Evolutionary conservation across 2,329 filamentous ascomycete genomes (phyloP).

Genomic region (Chalaropsis ovoidea): DNA sequence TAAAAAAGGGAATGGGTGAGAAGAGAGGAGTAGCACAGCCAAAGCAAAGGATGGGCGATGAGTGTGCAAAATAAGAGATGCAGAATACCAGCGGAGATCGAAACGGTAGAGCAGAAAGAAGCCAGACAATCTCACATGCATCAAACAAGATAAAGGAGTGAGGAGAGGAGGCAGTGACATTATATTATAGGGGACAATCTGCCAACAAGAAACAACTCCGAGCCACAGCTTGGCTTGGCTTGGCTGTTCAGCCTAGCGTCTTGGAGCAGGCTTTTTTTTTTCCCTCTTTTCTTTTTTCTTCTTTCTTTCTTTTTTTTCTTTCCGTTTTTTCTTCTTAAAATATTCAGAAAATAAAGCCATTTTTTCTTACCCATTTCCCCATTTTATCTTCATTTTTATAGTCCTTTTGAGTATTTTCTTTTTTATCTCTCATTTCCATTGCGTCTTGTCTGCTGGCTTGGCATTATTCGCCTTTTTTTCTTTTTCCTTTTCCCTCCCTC

Average conservation of each 20-base stretch:
- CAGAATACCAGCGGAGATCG: neutral
- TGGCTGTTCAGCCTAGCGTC: neutral
- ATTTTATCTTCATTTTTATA: too few relatives aligned
- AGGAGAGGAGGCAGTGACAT: neutral
- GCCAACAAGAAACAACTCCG: neutral
- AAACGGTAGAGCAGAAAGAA: neutral
- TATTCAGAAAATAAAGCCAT: too few relatives aligned
- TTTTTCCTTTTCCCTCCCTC: neutral
- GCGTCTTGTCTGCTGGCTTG: neutral
- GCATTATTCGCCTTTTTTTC: neutral
- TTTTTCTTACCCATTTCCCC: too few relatives aligned
- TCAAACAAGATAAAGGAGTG: slow-evolving; percentile 6
- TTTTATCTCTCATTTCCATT: slow-evolving; percentile 5
- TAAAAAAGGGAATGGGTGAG: neutral
- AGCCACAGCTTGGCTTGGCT: neutral
- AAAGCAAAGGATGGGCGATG: neutral
- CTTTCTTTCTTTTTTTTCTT: neutral
- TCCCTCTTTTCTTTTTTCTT: neutral
- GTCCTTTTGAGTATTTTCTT: neutral
- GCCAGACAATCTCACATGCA: neutral
- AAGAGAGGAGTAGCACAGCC: neutral
- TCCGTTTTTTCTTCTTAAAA: neutral
- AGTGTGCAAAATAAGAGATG: neutral
- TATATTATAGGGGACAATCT: slow-evolving; percentile 13
- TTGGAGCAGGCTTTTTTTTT: neutral